A percentile compares a stretch with the other conserved stretches of the same genome.
These are phyloP conservation scores for Lentinula sp. DNA, from an alignment of 768 basidiomycete genomes.

Conservation along the genomic window DNA sequence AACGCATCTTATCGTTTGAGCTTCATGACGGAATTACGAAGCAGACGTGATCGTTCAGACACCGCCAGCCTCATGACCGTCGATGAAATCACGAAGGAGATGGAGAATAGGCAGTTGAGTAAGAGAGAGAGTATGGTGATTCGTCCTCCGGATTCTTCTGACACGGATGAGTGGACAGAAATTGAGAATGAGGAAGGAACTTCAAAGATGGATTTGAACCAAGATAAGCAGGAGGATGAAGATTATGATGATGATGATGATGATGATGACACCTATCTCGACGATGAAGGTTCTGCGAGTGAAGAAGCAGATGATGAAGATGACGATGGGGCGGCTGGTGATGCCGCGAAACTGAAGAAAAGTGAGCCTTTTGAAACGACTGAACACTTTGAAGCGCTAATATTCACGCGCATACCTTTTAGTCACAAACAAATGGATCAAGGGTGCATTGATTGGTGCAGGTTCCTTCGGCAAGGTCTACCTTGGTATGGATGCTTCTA, in stretches of 20 bases:
- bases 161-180: conserved; percentile 68
- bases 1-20: conserved; percentile 60
- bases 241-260: conserved; percentile 45
- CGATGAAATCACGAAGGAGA: conserved; percentile 95
- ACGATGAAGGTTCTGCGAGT: conserved; percentile 28
- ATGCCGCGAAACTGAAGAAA: conserved; percentile 31
- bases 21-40: conserved; percentile 75
- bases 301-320: conserved; percentile 41
- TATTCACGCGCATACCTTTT: conserved; percentile 2
- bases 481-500: conserved; percentile 90
- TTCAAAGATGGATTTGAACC: conserved; percentile 27
- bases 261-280: conserved; percentile 38
- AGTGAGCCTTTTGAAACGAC: conserved; percentile 25
- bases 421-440: conserved; percentile 88
- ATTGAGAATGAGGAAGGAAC: conserved; percentile 49
- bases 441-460: conserved; percentile 91
- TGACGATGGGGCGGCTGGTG: conserved; percentile 38
- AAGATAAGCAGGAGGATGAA: conserved; percentile 29
- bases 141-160: conserved; percentile 29
- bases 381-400: neutral
- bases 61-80: conserved; percentile 92
- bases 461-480: conserved; percentile 95
- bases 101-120: conserved; percentile 71
- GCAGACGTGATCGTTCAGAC: conserved; percentile 79
- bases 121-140: conserved; percentile 44